Conservation (phyloP, 2,329 filamentous ascomycete genomes). For the Exophiala calicioides region DNA sequence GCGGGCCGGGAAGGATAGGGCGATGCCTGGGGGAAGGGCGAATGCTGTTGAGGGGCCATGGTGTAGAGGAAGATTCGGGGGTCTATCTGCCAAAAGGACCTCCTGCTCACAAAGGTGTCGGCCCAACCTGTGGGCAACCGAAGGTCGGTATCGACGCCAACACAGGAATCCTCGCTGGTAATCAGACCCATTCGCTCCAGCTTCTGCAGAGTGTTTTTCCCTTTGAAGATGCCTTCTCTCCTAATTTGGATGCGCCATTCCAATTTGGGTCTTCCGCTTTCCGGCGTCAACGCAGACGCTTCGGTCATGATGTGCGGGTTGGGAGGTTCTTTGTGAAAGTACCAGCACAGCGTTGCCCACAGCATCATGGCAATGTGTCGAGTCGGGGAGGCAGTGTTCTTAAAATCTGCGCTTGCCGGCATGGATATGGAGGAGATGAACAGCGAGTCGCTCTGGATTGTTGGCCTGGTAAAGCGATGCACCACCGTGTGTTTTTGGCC, state of each 20-base stretch:
- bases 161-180: constrained; percentile 70
- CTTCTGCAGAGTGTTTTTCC: constrained; percentile 80
- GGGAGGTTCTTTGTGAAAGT: constrained; percentile 86
- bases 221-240: constrained; percentile 83
- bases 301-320: constrained; percentile 63
- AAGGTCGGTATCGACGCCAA: constrained; percentile 65
- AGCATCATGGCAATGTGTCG: constrained; percentile 95
- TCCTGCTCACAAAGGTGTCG: constrained; percentile 77
- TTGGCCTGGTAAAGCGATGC: constrained; percentile 72
- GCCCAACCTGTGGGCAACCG: constrained; percentile 68
- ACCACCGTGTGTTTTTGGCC: constrained; percentile 22
- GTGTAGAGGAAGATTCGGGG: constrained; percentile 86
- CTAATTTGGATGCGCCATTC: constrained; percentile 87
- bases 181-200: constrained; percentile 91
- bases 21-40: constrained; percentile 52
- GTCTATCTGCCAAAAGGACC: constrained; percentile 90
- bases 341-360: constrained; percentile 94
- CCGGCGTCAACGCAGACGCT: constrained; percentile 65
- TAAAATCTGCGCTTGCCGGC: constrained; percentile 77
- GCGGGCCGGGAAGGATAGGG: constrained; percentile 53
- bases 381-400: constrained; percentile 75
- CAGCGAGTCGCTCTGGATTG: constrained; percentile 74
- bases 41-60: constrained; percentile 60
- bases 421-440: constrained; percentile 92
- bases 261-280: constrained; percentile 71